phyloP scores from a whole-genome alignment of 495 filamentous ascomycete genomes.

The Tuber melanosporum region DNA sequence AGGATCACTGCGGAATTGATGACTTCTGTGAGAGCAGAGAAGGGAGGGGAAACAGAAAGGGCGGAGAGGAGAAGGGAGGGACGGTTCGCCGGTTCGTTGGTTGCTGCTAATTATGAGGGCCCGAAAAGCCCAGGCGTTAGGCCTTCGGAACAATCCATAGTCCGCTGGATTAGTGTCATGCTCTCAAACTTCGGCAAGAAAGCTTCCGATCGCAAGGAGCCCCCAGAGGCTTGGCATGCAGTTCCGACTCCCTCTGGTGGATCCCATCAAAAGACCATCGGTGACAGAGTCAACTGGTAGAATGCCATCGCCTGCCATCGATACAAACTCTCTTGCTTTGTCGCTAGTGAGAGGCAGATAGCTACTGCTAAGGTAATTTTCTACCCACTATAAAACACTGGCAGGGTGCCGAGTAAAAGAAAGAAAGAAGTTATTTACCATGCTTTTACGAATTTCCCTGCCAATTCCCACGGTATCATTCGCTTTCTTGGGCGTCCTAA shows the following conservation, averaged over 20 bases:
- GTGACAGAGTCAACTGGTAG: too few relatives aligned
- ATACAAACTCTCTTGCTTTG: too few relatives aligned
- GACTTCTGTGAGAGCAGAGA: neutral
- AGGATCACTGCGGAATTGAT: neutral
- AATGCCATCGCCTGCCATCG: too few relatives aligned
- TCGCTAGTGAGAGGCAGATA: too few relatives aligned
- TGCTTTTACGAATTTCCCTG: too few relatives aligned
- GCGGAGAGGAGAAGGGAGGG: neutral
- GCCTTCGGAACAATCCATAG: neutral
- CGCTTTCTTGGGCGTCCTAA: too few relatives aligned
- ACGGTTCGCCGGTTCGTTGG: neutral
- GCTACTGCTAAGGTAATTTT: too few relatives aligned
- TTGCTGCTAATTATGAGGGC: neutral
- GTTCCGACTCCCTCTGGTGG: neutral
- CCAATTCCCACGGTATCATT: too few relatives aligned
- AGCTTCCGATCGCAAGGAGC: neutral
- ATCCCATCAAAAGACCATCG: too few relatives aligned
- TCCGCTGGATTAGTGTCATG: neutral
- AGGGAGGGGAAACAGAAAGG: neutral
- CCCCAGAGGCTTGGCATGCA: neutral
- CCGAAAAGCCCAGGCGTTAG: neutral
- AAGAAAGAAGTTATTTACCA: too few relatives aligned
- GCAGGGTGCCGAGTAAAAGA: too few relatives aligned
- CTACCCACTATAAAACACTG: too few relatives aligned
- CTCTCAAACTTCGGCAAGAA: neutral